Evolutionary conservation across 2,329 filamentous ascomycete genomes (phyloP), one percentile per base, ranked within the genome.

Genomic region (Mycocentrospora acerina): DNA sequence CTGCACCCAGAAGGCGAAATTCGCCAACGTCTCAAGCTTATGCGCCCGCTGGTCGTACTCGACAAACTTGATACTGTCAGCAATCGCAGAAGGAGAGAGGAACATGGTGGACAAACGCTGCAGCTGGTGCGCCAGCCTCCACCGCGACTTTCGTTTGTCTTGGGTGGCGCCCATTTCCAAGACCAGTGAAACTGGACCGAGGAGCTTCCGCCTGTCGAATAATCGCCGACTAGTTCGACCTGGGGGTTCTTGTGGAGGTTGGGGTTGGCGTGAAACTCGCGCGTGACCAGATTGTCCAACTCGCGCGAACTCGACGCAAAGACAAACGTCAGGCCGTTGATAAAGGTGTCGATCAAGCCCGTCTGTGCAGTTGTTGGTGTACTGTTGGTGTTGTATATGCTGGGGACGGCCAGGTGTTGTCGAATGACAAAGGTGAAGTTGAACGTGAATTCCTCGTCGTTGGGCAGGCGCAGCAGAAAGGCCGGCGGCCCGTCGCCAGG

Each of bases 231-330:
- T 29, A 97, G 77, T 59, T 94, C 86, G 26, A 98, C 93, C 62
- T 97, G 97, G 37, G 90, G 80, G 62, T 96, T 97, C 66, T 95
- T 97, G 73, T 98, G 93, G 39, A 98, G 75, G 61, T 98, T 98
- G 1, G 93, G 93, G 61, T 98, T 90, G 51, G 91, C 90, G 55
- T 97, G 90, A 59, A 98, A 97, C 67, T 98, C 93, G 55, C 90
- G 79, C 12, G 91, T 97, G 32, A 97, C 85, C 31, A 98, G 74
- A 53, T 93, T 96, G 61, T 97, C 93, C 37, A 98, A 81, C 59
- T 98, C 93, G 69, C 81, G 86, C 22, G 82, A 73, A 35, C 83
- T 95, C 1, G 90, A 88, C 28, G 88, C 91, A 66, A 91, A 91
- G 46, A 94, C 86, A 65, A 90, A 97, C 7, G 93, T 98, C 46